phyloP scores from a whole-genome alignment of 2,329 filamentous ascomycete species.

The Botrytis deweyae region DNA sequence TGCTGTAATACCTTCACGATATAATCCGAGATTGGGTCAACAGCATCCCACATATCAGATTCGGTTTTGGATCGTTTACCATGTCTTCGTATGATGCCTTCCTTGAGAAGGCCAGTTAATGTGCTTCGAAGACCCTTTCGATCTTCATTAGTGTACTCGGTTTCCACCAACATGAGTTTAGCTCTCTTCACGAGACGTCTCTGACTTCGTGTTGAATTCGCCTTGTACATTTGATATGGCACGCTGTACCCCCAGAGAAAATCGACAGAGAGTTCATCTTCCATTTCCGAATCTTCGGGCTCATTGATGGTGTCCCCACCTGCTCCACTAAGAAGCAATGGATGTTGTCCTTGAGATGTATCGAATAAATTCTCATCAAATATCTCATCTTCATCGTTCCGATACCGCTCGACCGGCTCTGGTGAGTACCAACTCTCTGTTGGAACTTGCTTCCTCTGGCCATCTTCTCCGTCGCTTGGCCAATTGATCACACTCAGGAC shows the following conservation, averaged over 20 bases:
- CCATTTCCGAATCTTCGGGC: slow-evolving; percentile 1
- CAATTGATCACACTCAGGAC: slow-evolving; percentile 28
- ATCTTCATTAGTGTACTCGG: slow-evolving; percentile 22
- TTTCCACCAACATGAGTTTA: slow-evolving; percentile 27
- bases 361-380: slow-evolving; percentile 19
- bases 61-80: slow-evolving; percentile 8
- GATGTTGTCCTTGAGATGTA: slow-evolving; percentile 9
- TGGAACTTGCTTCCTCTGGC: slow-evolving; percentile 26
- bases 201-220: slow-evolving; percentile 9
- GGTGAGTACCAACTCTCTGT: slow-evolving; percentile 31
- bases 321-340: neutral
- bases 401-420: slow-evolving; percentile 4
- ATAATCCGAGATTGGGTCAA: slow-evolving; percentile 29
- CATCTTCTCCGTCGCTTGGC: slow-evolving; percentile 23
- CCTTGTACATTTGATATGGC: slow-evolving; percentile 16
- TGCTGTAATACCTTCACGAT: slow-evolving; percentile 25
- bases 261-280: slow-evolving; percentile 8
- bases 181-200: slow-evolving; percentile 22
- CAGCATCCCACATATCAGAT: slow-evolving; percentile 21
- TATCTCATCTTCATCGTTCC: neutral
- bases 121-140: slow-evolving; percentile 17
- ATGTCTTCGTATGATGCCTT: slow-evolving; percentile 25
- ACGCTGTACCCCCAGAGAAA: slow-evolving; percentile 27
- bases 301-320: neutral
- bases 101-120: slow-evolving; percentile 20